Percentiles rank a stretch among this genome's conserved stretches.
phyloP scores from a whole-genome alignment of 1,284 basidiomycete species.

The Moesziomyces sp. region DNA sequence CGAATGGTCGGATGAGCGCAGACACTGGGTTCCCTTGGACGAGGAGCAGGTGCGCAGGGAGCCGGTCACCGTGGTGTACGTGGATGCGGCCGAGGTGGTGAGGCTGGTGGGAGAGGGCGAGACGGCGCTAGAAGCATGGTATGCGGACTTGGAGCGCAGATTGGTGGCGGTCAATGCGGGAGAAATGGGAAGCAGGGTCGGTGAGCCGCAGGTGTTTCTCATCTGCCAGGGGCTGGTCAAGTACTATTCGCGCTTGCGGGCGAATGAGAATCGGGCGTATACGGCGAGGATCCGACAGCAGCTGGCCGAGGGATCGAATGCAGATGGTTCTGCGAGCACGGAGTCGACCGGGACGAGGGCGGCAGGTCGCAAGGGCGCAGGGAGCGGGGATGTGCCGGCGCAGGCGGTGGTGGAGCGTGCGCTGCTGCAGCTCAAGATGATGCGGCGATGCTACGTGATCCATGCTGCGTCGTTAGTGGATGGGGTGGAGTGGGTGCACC shows the following conservation, averaged over 20 bases:
- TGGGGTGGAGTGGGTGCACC: constrained; percentile 41
- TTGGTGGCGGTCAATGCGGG: constrained; percentile 11
- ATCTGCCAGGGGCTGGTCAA: constrained; percentile 47
- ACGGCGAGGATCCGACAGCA: constrained; percentile 40
- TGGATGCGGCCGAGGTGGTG: constrained; percentile 38
- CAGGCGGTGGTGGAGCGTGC: constrained; percentile 20
- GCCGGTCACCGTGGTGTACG: constrained; percentile 21
- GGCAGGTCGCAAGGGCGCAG: constrained; percentile 10
- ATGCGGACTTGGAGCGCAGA: constrained; percentile 20
- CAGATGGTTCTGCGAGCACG: neutral
- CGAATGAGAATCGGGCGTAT: constrained; percentile 40
- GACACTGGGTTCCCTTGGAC: constrained; percentile 39
- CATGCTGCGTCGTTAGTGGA: constrained; percentile 37
- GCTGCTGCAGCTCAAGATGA: constrained; percentile 42
- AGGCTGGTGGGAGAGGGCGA: constrained; percentile 19
- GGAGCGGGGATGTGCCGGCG: constrained; percentile 9
- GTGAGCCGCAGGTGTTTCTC: constrained; percentile 29
- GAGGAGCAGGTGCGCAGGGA: constrained; percentile 24
- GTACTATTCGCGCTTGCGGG: constrained; percentile 20
- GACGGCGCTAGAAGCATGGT: constrained; percentile 29
- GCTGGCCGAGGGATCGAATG: constrained; percentile 18
- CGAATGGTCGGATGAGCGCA: constrained; percentile 19
- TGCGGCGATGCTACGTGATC: constrained; percentile 41
- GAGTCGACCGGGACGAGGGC: neutral
- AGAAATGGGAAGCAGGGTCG: neutral